phyloP scores from a whole-genome alignment of 2,329 filamentous ascomycete genomes.

The Diaporthe australafricana region DNA sequence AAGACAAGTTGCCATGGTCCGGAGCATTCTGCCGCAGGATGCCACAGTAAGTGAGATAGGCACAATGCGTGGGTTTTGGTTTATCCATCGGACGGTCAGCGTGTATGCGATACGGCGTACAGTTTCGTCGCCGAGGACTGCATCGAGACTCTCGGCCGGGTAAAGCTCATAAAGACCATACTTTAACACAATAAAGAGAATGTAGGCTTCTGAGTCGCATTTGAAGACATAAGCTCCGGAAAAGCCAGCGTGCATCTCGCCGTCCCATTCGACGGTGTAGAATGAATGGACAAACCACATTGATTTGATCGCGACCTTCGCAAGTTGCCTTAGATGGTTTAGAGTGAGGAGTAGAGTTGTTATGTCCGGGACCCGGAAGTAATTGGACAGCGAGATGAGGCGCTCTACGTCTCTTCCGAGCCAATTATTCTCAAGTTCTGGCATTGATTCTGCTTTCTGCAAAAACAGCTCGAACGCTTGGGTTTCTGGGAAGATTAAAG shows the following conservation, averaged over 20 bases:
- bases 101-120: neutral
- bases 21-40: neutral
- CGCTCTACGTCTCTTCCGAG: neutral
- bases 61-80: no score
- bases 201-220: neutral
- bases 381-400: neutral
- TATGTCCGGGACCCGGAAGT: neutral
- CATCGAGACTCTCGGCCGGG: neutral
- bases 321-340: neutral
- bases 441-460: no score
- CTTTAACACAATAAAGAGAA: neutral
- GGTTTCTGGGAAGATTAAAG: neutral
- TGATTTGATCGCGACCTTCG: fast-evolving
- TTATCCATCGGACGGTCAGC: neutral
- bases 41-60: no score
- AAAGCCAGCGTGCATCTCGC: no score
- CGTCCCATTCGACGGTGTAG: neutral
- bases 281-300: fast-evolving
- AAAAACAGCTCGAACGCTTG: fast-evolving
- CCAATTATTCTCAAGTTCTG: neutral
- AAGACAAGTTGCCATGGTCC: neutral
- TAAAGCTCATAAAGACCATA: neutral
- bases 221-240: no score
- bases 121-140: no score
- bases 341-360: neutral